phyloP scores from a whole-genome alignment of 2,329 filamentous ascomycete species.

The Cladosporium sphaerospermum region DNA sequence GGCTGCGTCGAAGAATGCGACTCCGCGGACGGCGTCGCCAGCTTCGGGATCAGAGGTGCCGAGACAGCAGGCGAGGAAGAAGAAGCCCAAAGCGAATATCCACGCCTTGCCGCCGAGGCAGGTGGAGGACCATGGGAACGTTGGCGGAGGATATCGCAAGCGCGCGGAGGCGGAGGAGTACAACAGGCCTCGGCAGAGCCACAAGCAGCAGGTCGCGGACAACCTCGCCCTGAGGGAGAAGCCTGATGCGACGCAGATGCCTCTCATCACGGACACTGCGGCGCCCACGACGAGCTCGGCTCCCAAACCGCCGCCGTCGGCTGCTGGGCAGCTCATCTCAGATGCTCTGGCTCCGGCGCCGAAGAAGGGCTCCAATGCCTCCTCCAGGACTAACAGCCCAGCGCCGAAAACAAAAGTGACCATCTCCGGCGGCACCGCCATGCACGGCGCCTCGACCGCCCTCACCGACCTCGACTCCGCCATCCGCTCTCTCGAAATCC shows the following conservation, averaged over 20 bases:
- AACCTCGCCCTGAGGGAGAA: constrained; percentile 47
- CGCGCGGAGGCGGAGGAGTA: constrained; percentile 71
- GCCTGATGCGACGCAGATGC: constrained; percentile 41
- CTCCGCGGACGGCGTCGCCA: constrained; percentile 17
- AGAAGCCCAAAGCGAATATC: constrained; percentile 39
- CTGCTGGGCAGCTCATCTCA: constrained; percentile 73
- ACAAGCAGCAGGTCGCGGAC: constrained; percentile 36
- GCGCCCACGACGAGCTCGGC: constrained; percentile 38
- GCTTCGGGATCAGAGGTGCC: constrained; percentile 20
- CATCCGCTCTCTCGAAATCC: constrained; percentile 83
- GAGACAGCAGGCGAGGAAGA: constrained; percentile 24
- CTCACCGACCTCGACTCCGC: constrained; percentile 66
- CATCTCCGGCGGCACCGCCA: constrained; percentile 70
- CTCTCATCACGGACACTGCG: constrained; percentile 39
- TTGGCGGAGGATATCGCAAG: constrained; percentile 69
- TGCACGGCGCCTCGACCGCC: constrained; percentile 73
- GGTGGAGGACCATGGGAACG: constrained; percentile 56
- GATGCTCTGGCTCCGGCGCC: constrained; percentile 49
- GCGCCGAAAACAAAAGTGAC: constrained; percentile 58
- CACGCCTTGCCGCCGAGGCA: constrained; percentile 35
- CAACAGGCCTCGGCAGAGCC: constrained; percentile 46
- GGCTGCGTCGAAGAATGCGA: constrained; percentile 10
- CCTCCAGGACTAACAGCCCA: constrained; percentile 45
- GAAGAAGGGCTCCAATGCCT: constrained; percentile 43
- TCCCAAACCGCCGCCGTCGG: constrained; percentile 56